phyloP scores from a whole-genome alignment of 257 asterid genomes.

The Marsdenia floribunda region DNA sequence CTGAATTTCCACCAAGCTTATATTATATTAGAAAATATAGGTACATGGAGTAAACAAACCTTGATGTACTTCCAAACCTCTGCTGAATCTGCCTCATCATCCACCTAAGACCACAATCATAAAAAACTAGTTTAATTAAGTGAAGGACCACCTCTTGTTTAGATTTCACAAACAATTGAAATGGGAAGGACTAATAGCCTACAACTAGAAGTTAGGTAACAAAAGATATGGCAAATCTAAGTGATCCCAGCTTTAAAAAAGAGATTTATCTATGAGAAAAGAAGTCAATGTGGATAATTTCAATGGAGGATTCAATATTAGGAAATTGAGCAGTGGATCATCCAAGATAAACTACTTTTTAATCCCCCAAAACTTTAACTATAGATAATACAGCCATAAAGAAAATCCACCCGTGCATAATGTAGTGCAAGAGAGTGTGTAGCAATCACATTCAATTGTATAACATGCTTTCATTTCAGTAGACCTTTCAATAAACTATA shows the following conservation, averaged over 20 bases:
- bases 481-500: background rate
- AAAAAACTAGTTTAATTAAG: background rate
- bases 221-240: background rate
- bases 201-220: background rate
- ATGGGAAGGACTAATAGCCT: background rate
- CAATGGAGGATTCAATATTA: background rate
- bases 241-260: background rate
- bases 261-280: background rate
- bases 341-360: background rate
- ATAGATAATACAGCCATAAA: background rate
- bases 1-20: background rate
- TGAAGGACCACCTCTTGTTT: background rate
- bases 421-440: background rate
- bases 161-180: background rate
- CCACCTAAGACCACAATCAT: constrained; percentile 16
- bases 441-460: background rate
- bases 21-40: background rate
- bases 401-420: background rate
- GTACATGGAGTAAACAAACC: constrained; percentile 31
- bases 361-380: background rate
- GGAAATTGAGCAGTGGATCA: background rate
- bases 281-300: background rate
- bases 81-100: constrained; percentile 38
- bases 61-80: constrained; percentile 38
- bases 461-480: background rate